phyloP scores from a whole-genome alignment of 805 yeast genomes.

The Kluyveromyces aestuarii region DNA sequence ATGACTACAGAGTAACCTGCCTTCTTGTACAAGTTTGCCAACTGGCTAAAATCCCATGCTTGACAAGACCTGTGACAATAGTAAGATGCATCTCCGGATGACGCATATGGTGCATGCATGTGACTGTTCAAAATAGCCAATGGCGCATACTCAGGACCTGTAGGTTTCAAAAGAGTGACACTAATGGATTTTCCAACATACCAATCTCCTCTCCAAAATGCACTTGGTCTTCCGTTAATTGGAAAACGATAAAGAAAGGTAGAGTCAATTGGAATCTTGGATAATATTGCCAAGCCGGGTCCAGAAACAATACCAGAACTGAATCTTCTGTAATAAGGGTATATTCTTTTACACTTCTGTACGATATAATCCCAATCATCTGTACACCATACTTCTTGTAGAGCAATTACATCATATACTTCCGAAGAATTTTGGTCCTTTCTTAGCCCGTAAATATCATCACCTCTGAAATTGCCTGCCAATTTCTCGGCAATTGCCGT shows the following conservation, averaged over 20 bases:
- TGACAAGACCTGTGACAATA: constrained; percentile 86
- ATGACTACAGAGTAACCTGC: constrained; percentile 82
- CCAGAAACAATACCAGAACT: constrained; percentile 83
- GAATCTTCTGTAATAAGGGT: constrained; percentile 62
- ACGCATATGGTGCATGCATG: constrained; percentile 93
- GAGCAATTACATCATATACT: constrained; percentile 73
- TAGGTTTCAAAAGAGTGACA: constrained; percentile 55
- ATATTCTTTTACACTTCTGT: constrained; percentile 33
- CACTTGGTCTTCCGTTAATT: constrained; percentile 88
- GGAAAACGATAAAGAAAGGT: constrained; percentile 81
- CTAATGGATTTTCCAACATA: constrained; percentile 88
- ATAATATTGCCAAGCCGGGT: constrained; percentile 82
- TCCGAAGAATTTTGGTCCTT: constrained; percentile 8
- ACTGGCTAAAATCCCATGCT: constrained; percentile 86
- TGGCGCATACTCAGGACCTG: constrained; percentile 37
- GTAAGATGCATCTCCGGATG: constrained; percentile 79
- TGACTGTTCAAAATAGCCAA: constrained; percentile 84
- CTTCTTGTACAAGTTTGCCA: constrained; percentile 48
- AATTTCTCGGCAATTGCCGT: constrained; percentile 64
- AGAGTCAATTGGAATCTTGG: constrained; percentile 73
- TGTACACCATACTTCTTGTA: constrained; percentile 92
- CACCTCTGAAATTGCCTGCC: constrained; percentile 28
- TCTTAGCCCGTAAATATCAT: constrained; percentile 2
- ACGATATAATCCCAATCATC: constrained; percentile 71
- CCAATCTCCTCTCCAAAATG: constrained; percentile 95